Evolutionary conservation across 495 filamentous ascomycete genomes (phyloP).

Genomic region (Lichenothelia convexa): DNA sequence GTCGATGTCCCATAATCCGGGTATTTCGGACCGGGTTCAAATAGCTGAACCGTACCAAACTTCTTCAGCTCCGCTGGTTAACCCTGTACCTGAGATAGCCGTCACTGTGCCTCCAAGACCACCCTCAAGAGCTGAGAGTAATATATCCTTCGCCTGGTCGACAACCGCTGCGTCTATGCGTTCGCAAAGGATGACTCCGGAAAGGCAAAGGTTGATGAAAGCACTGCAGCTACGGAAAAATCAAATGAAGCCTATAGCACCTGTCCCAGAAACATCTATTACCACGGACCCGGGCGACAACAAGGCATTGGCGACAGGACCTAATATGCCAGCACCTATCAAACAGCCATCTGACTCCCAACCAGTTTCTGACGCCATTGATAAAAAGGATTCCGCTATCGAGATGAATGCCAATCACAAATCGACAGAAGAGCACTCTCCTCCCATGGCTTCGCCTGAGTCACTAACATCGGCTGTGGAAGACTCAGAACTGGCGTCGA

Average conservation of each 20-base stretch:
- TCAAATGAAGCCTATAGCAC: conserved; percentile 18
- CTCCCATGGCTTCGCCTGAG: background rate
- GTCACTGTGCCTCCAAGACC: conserved; percentile 33
- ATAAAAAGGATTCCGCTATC: conserved; percentile 13
- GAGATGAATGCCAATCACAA: conserved; percentile 5
- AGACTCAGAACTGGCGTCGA: background rate
- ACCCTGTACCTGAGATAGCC: conserved; percentile 15
- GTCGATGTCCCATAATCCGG: conserved; percentile 12
- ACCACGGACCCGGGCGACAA: no score
- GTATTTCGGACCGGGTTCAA: no score
- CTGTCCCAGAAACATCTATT: background rate
- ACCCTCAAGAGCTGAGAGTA: conserved; percentile 32
- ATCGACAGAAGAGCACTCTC: background rate
- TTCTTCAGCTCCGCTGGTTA: no score
- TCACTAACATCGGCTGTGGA: no score
- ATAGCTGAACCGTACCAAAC: conserved; percentile 11
- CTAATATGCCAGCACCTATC: background rate
- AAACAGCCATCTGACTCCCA: background rate
- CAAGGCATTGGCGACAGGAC: background rate
- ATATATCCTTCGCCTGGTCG: no score
- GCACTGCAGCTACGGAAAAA: conserved; percentile 78
- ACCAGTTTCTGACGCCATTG: background rate
- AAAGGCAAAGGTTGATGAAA: conserved; percentile 85
- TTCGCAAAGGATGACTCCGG: conserved; percentile 55
- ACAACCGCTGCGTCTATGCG: conserved; percentile 26